These are phyloP conservation scores for Chaetothyriales sp. DNA, from an alignment of 2,329 filamentous ascomycete species.

Conservation along the genomic window DNA sequence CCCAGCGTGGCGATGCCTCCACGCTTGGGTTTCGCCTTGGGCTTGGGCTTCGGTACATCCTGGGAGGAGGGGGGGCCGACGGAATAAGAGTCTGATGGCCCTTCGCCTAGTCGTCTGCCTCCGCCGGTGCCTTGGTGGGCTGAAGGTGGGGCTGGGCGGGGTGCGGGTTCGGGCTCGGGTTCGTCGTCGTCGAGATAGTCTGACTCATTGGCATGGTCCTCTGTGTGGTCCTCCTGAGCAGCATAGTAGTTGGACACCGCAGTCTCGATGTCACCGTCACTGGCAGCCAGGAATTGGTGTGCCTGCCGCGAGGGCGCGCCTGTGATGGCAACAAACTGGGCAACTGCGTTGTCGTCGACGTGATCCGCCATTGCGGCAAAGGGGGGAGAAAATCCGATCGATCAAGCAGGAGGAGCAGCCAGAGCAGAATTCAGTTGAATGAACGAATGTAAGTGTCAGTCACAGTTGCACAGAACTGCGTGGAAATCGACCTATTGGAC, in stretches of 20 bases:
- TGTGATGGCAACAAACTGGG: slow-evolving; percentile 44
- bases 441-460: too few species aligned
- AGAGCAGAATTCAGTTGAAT: background rate
- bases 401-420: background rate
- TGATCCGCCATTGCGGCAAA: slow-evolving; percentile 11
- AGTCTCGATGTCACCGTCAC: slow-evolving; percentile 50
- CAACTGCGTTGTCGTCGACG: slow-evolving; percentile 28
- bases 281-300: slow-evolving; percentile 48
- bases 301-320: slow-evolving; percentile 41
- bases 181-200: slow-evolving; percentile 19
- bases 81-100: slow-evolving; percentile 13
- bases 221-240: slow-evolving; percentile 26
- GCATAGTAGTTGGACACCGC: slow-evolving; percentile 49
- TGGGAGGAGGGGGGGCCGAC: slow-evolving; percentile 20
- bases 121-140: slow-evolving; percentile 11
- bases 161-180: slow-evolving; percentile 2
- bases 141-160: slow-evolving; percentile 5
- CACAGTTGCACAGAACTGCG: too few species aligned
- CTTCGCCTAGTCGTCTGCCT: slow-evolving; percentile 23
- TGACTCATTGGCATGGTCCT: slow-evolving; percentile 14
- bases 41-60: slow-evolving; percentile 20
- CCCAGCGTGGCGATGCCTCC: slow-evolving; percentile 30
- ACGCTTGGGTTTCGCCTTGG: slow-evolving; percentile 22
- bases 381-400: background rate
- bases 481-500: background rate